phyloP scores from a whole-genome alignment of 768 basidiomycete species.

The Kwoniella bestiolae region DNA sequence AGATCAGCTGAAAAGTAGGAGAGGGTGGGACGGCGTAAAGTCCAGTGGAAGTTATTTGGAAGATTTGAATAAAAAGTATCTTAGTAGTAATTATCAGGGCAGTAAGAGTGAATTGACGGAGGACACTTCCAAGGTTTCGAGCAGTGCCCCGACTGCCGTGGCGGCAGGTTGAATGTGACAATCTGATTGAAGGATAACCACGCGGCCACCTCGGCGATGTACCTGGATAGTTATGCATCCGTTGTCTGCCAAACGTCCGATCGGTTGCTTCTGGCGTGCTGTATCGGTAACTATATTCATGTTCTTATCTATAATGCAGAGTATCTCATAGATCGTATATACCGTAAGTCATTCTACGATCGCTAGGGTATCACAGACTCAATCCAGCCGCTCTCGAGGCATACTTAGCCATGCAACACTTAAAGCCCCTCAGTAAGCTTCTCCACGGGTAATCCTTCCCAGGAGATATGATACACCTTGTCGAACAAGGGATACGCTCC shows the following conservation, averaged over 20 bases:
- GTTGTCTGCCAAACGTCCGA: too few species aligned
- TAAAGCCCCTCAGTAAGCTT: constrained; percentile 48
- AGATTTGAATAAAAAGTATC: neutral
- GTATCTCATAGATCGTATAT: neutral
- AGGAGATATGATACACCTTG: constrained; percentile 56
- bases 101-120: too few species aligned
- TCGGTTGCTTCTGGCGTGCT: too few species aligned
- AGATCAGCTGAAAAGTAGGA: neutral
- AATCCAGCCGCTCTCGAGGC: neutral
- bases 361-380: too few species aligned
- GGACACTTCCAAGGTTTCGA: too few species aligned
- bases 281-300: neutral
- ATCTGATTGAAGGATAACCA: neutral
- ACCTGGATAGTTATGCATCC: too few species aligned
- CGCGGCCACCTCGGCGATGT: neutral
- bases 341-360: neutral
- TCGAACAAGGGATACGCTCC: constrained; percentile 60
- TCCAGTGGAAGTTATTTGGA: neutral
- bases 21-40: neutral
- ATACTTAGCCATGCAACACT: neutral
- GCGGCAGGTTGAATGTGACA: neutral
- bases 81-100: neutral
- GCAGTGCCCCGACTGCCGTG: too few species aligned
- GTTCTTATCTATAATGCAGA: constrained; percentile 6
- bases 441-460: constrained; percentile 51